Percentiles rank a stretch among this genome's conserved stretches.
Conservation (phyloP, 1,139 yeast species). For the Diutina mesorugosa region DNA sequence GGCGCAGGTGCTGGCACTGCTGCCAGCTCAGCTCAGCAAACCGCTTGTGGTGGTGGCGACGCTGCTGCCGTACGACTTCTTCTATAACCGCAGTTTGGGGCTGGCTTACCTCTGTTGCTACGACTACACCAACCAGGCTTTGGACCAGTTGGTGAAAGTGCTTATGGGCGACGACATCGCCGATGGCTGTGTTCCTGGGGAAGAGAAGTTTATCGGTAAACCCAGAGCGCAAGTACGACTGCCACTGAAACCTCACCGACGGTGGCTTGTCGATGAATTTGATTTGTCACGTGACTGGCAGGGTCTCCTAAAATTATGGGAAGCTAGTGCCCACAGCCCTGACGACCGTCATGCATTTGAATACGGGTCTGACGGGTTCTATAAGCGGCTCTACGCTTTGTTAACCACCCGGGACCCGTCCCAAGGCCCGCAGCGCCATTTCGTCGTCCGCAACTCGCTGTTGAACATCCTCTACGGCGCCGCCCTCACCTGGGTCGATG, state of each 20-base stretch:
- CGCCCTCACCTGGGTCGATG: conserved; percentile 43
- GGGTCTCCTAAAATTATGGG: conserved; percentile 31
- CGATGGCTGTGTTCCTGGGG: conserved; percentile 49
- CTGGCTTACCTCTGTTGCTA: conserved; percentile 51
- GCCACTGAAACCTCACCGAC: conserved; percentile 19
- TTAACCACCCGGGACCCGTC: conserved; percentile 1
- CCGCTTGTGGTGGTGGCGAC: conserved; percentile 52
- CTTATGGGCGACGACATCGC: conserved; percentile 43
- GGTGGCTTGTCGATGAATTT: conserved; percentile 54
- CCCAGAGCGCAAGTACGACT: conserved; percentile 2
- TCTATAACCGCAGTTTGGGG: conserved; percentile 40
- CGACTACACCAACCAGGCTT: conserved; percentile 43
- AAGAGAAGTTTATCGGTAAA: conserved; percentile 17
- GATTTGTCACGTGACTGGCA: conserved; percentile 39
- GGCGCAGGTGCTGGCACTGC: conserved; percentile 10
- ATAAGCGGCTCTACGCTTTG: neutral
- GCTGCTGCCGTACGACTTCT: conserved; percentile 52
- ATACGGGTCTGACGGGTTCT: neutral
- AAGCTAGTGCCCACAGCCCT: conserved; percentile 11
- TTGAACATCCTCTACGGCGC: conserved; percentile 45
- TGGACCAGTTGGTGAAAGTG: conserved; percentile 36
- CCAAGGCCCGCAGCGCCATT: conserved; percentile 26
- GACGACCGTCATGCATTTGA: neutral
- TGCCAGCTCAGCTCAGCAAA: conserved; percentile 16
- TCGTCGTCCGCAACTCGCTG: conserved; percentile 49